These are phyloP conservation scores for Diutina pseudorugosa DNA, from an alignment of 1,139 yeast species.

Conservation along the genomic window DNA sequence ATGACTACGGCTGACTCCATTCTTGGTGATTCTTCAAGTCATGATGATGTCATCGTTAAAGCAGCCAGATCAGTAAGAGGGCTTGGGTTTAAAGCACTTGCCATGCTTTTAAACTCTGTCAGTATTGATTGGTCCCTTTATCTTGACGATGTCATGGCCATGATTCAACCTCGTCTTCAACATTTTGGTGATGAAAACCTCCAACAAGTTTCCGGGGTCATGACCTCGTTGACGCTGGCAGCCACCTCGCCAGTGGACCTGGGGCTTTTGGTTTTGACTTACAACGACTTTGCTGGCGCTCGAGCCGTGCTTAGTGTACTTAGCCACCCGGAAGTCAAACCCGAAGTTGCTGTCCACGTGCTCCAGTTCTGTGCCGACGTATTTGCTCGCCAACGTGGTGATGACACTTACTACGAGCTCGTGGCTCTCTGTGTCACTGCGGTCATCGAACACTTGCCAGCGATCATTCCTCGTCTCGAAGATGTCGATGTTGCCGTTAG, in stretches of 20 bases:
- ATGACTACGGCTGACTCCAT: background rate
- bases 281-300: background rate
- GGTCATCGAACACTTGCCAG: background rate
- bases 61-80: background rate
- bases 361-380: slow-evolving; percentile 2
- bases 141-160: background rate
- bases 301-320: background rate
- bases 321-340: background rate
- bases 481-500: background rate
- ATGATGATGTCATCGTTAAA: background rate
- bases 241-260: background rate
- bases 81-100: background rate
- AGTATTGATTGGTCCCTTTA: background rate
- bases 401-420: background rate
- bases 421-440: background rate
- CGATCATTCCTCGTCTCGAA: background rate
- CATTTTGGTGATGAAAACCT: slow-evolving; percentile 64
- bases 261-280: background rate
- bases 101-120: background rate
- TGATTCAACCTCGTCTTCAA: background rate
- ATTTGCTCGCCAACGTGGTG: background rate
- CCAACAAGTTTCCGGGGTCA: slow-evolving; percentile 26
- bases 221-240: background rate
- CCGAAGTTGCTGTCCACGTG: background rate
- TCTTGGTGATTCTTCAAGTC: background rate